Base-by-base conservation (phyloP, 345 rosid genomes). In the Carallia pectinifolia region DNA sequence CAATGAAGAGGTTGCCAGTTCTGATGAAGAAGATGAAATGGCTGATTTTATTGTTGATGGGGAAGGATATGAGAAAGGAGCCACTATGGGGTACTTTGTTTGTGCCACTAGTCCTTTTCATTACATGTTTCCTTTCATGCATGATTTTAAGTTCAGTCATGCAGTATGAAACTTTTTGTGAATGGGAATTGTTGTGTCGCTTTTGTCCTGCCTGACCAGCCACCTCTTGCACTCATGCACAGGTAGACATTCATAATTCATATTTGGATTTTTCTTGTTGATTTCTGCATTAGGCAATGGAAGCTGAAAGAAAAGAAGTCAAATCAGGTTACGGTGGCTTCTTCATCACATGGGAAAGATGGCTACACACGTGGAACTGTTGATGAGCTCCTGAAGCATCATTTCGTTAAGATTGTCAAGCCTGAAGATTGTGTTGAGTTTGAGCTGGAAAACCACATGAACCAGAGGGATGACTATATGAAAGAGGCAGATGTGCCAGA, bases 21-120 rank as follows among this genome's bases (percentile, higher is more conserved):
- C 90, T 68, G 96, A 92, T 12, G 96, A 89, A 38, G 99, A 95
- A 29, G 99, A 95, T 80, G 99, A 95, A 71, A 90, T 95, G 99
- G 91, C 96, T 17, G 98, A 89, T 70, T 95, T 95, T 70, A 92
- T 95, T 65, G 97, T 95, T 39, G 96, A 90, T 72, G 99, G 89
- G 84, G 96, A 90, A 65, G 89, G 82, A 70, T 68, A 90, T 80
- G 96, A 77, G 69, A 77, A 64, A 77, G 97, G 92, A 67, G 81
- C 83, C 61, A 86, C 84, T 54, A 70, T 82, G 69, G 84, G 91
- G 99, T 89, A 80, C 17, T 66, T 81, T 76, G 71, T 13, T 7
- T 0, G 50, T 40, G 15, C 8, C 54, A 15, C 13, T 18, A 47
- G 40, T 29, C 38, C 15, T 36, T 40, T 58, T 53, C 16, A 39